Percentiles rank a stretch among this genome's conserved stretches.
phyloP scores from a whole-genome alignment of 768 basidiomycete species.

The Boletus subcaerulescens region DNA sequence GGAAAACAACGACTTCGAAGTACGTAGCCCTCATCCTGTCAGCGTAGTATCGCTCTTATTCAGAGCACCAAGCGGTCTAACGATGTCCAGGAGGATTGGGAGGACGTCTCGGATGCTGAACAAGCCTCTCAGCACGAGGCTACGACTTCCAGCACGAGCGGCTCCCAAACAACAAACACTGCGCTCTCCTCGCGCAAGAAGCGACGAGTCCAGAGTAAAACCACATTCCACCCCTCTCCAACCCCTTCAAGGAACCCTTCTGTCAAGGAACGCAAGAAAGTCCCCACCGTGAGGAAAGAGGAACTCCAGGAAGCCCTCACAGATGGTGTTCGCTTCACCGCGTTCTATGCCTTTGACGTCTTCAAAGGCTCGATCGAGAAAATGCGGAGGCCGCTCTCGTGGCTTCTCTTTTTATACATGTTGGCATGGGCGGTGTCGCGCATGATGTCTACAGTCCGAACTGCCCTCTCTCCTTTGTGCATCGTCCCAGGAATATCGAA shows the following conservation, averaged over 20 bases:
- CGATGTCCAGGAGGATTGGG: slow-evolving; percentile 31
- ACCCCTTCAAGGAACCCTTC: slow-evolving; percentile 18
- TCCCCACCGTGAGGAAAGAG: slow-evolving; percentile 26
- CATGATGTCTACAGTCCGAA: slow-evolving; percentile 43
- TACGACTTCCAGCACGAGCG: background rate
- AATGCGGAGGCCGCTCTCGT: slow-evolving; percentile 53
- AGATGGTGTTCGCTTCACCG: slow-evolving; percentile 25
- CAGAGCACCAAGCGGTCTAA: background rate
- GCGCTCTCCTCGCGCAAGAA: slow-evolving; percentile 27
- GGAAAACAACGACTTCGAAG: slow-evolving; percentile 4
- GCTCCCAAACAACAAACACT: slow-evolving; percentile 8
- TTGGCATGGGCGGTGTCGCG: slow-evolving; percentile 43
- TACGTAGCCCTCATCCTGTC: background rate
- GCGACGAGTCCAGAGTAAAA: slow-evolving; percentile 26
- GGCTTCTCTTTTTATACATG: slow-evolving; percentile 51
- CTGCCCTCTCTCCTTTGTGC: slow-evolving; percentile 57
- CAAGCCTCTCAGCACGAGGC: slow-evolving; percentile 8
- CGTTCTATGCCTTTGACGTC: slow-evolving; percentile 48
- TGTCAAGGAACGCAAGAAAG: slow-evolving; percentile 28
- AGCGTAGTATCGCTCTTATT: background rate
- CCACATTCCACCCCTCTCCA: slow-evolving; percentile 19
- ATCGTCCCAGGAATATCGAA: slow-evolving; percentile 56
- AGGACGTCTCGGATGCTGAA: slow-evolving; percentile 30
- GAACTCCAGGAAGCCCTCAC: slow-evolving; percentile 21
- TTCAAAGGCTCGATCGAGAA: slow-evolving; percentile 44